Conservation (phyloP, 345 rosid genomes). For the Eucalyptus shirleyi region DNA sequence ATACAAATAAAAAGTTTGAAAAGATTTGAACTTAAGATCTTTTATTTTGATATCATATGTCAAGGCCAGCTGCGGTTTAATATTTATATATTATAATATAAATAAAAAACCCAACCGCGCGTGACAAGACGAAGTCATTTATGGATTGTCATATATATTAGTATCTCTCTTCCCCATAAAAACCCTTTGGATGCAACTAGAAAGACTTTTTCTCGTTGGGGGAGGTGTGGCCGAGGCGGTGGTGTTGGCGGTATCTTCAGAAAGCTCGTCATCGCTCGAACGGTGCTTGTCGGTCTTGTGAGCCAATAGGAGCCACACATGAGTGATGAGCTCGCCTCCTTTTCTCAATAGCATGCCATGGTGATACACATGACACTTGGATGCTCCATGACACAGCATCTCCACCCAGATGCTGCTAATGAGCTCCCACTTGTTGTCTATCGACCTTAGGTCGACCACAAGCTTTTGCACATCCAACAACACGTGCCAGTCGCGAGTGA, state of each 20-base stretch:
- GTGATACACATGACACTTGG: neutral
- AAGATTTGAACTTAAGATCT: too few relatives aligned
- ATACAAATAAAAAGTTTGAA: too few relatives aligned
- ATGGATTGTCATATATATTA: neutral
- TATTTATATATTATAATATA: too few relatives aligned
- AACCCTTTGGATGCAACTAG: neutral
- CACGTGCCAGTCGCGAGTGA: neutral
- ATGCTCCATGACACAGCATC: neutral
- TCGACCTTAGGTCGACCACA: neutral
- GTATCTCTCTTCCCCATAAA: neutral
- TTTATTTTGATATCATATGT: neutral
- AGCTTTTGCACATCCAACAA: neutral
- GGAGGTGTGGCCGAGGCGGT: neutral
- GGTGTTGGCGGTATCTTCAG: neutral
- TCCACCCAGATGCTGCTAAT: neutral
- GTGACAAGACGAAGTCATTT: neutral
- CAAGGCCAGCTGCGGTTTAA: neutral
- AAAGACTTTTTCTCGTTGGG: neutral
- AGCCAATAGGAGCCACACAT: neutral
- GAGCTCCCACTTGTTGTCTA: neutral
- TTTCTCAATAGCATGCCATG: neutral
- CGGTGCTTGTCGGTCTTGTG: neutral
- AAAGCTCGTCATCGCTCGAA: neutral
- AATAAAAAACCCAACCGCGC: neutral
- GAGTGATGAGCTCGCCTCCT: too few relatives aligned